A percentile compares a stretch with the other conserved stretches of the same genome.
phyloP scores from a whole-genome alignment of 169 alveolate species.

The Cryptosporidium viatorum region DNA sequence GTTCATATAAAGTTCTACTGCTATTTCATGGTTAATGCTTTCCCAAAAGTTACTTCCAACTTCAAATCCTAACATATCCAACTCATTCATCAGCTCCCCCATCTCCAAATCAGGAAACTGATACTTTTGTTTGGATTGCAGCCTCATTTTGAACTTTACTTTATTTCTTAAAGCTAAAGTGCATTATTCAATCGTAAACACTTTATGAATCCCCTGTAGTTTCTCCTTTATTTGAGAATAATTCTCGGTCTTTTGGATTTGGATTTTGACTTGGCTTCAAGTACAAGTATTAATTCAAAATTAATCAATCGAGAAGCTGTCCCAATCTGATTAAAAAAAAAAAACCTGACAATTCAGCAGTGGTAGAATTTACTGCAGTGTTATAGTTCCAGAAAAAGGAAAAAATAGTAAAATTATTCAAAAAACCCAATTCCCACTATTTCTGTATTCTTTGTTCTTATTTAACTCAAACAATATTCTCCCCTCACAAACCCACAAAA shows the following conservation, averaged over 20 bases:
- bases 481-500: constrained; percentile 14
- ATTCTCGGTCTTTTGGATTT: background rate
- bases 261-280: background rate
- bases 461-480: background rate
- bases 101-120: constrained; percentile 71
- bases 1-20: constrained; percentile 58
- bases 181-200: background rate
- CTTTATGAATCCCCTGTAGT: background rate
- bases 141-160: background rate
- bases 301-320: background rate
- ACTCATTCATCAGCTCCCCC: constrained; percentile 59
- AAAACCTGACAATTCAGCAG: no score
- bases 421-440: background rate
- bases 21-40: constrained; percentile 51
- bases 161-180: background rate
- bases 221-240: background rate
- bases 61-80: constrained; percentile 71
- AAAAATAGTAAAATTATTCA: no score
- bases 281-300: no score
- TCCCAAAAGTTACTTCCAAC: constrained; percentile 69
- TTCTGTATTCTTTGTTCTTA: background rate
- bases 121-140: constrained; percentile 29
- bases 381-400: background rate
- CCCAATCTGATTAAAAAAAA: no score
- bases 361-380: background rate